Base-by-base conservation (phyloP, 441 rosid species). In the Adansonia grandidieri region DNA sequence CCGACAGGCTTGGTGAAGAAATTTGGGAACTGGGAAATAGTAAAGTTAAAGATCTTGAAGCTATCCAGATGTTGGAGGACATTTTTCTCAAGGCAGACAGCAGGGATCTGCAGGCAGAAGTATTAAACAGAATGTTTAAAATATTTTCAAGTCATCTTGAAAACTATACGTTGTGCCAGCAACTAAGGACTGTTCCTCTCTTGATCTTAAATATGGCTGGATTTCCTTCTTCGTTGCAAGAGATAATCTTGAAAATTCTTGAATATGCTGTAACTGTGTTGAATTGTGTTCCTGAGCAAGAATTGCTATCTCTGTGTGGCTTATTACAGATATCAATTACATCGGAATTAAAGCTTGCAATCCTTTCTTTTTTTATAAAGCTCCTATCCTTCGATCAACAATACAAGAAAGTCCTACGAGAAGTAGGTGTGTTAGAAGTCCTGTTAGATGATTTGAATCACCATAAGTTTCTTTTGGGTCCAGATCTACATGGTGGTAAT, bases 221-320 rank as follows among this genome's bases (percentile, higher is more conserved):
- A 77, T 97, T 96, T 80, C 97, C 99, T 80, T 82, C 92, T 78
- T 89, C 98, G 20, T 86, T 97, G 91, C 99, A 94, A 88, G 98
- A 96, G 79, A 93, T 91, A 79, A 96, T 97, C 73, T 88, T 85
- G 99, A 96, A 82, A 96, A 96, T 85, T 97, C 73, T 88, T 85
- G 99, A 96, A 82, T 97, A 96, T 85, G 99, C 99, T 71, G 99
- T 96, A 78, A 97, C 99, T 69, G 99, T 97, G 75, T 97, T 93
- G 83, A 97, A 94, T 86, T 96, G 99, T 83, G 90, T 97, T 79
- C 99, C 99, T 48, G 99, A 97, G 88, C 99, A 97, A 85, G 99
- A 97, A 84, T 78, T 97, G 84, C 91, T 97, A 82, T 96, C 99
- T 44, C 94, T 97, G 64, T 96, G 99, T 86, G 96, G 98, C 92